These are phyloP conservation scores for Gypsophila paniculata DNA, from an alignment of 179 eudicot genomes.

Conservation along the genomic window DNA sequence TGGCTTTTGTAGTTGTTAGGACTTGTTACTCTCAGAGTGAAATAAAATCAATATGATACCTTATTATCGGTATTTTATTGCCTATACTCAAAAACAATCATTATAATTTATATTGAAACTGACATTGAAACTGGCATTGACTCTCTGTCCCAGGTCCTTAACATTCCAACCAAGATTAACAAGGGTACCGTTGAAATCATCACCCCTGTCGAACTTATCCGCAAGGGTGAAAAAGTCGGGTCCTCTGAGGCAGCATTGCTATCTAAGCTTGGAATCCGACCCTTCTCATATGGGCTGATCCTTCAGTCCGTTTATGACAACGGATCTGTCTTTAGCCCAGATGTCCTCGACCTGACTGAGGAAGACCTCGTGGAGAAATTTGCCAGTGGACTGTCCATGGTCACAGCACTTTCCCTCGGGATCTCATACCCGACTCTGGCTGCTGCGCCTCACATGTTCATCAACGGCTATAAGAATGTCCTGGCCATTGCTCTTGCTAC, in stretches of 20 bases:
- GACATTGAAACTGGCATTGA: no score
- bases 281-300: conserved; percentile 54
- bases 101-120: no score
- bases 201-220: conserved; percentile 48
- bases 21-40: no score
- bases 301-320: conserved; percentile 45
- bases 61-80: no score
- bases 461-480: conserved; percentile 53
- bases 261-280: conserved; percentile 41
- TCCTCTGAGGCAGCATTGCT: conserved; percentile 54
- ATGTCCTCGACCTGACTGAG: conserved; percentile 46
- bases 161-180: conserved; percentile 58
- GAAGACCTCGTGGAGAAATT: conserved; percentile 46
- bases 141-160: conserved; percentile 30
- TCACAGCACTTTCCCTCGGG: conserved; percentile 37
- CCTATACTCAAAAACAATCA: no score
- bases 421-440: conserved; percentile 40
- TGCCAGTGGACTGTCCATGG: conserved; percentile 32
- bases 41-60: no score
- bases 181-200: conserved; percentile 61
- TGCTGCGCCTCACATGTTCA: conserved; percentile 47
- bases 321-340: conserved; percentile 49
- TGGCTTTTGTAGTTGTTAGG: no score
- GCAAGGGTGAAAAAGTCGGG: conserved; percentile 58
- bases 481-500: conserved; percentile 41